phyloP scores from a whole-genome alignment of 371 early-diverging fungal species.

The Zopfochytrium polystomum region DNA sequence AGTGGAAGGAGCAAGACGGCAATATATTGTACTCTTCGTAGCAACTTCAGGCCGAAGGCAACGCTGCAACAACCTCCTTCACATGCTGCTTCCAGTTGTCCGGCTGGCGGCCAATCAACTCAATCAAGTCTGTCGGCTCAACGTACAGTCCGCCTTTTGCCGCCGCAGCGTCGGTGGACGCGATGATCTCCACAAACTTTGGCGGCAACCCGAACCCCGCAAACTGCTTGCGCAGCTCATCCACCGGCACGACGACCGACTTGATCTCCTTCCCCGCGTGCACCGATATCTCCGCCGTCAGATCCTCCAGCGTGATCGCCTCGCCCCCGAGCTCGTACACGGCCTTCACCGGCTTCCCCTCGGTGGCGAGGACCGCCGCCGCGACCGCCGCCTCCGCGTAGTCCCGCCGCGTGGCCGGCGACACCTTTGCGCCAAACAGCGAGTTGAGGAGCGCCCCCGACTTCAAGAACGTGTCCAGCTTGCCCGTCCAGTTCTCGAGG shows the following conservation, averaged over 20 bases:
- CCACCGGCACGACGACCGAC: constrained; percentile 8
- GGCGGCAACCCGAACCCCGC: constrained; percentile 5
- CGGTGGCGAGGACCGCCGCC: not conserved
- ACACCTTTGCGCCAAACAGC: constrained; percentile 4
- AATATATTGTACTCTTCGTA: too few relatives aligned
- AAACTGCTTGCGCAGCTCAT: not conserved
- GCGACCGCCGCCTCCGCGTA: too few relatives aligned
- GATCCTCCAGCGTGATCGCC: too few relatives aligned
- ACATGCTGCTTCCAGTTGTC: too few relatives aligned
- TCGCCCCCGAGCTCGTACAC: constrained; percentile 13
- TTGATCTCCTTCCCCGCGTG: constrained; percentile 6
- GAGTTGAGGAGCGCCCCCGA: constrained; percentile 5
- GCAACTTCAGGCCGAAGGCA: too few relatives aligned
- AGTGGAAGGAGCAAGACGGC: too few relatives aligned
- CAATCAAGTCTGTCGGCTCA: constrained; percentile 12
- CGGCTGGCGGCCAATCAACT: too few relatives aligned
- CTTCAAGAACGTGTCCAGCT: constrained; percentile 1
- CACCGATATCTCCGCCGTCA: constrained; percentile 9
- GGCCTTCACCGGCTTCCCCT: constrained; percentile 5
- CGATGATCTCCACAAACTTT: not conserved
- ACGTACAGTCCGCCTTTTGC: constrained; percentile 6
- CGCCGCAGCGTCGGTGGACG: constrained; percentile 8
- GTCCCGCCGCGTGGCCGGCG: constrained; percentile 16
- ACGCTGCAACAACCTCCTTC: too few relatives aligned
- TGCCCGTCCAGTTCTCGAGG: too few relatives aligned